Conservation (phyloP, 148 eudicot genomes). For the Selenicereus undatus region DNA sequence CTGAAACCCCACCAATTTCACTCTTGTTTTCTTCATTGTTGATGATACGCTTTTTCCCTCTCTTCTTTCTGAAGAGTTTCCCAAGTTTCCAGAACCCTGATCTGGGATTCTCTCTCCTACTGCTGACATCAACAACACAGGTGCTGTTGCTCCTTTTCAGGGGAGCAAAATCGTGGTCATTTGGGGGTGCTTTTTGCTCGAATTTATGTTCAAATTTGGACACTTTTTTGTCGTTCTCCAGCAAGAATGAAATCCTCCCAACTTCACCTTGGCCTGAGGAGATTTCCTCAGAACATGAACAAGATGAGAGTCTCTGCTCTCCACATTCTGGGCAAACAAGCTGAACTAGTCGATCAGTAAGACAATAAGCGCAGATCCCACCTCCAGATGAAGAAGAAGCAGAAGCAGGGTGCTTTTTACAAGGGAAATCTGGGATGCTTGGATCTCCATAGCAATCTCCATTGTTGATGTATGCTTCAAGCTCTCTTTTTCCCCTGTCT, state of each 20-base stretch:
- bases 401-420: conserved; percentile 62
- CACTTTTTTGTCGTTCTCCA: conserved; percentile 58
- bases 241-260: conserved; percentile 70
- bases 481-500: conserved; percentile 63
- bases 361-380: conserved; percentile 79
- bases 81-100: conserved; percentile 57
- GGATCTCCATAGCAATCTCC: conserved; percentile 17
- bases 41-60: conserved; percentile 24
- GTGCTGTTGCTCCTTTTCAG: conserved; percentile 60
- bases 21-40: conserved; percentile 31
- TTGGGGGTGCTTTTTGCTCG: conserved; percentile 14
- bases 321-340: conserved; percentile 83
- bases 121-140: conserved; percentile 36
- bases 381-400: conserved; percentile 30
- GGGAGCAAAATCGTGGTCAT: conserved; percentile 22
- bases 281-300: conserved; percentile 54
- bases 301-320: conserved; percentile 53
- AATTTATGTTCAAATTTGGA: conserved; percentile 1
- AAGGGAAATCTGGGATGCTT: conserved; percentile 38
- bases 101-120: conserved; percentile 19
- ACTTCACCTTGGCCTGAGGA: conserved; percentile 54
- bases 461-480: conserved; percentile 36
- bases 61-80: conserved; percentile 61
- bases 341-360: conserved; percentile 59
- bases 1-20: conserved; percentile 32